Percentiles rank a stretch among this genome's conserved stretches.
phyloP scores from a whole-genome alignment of 305 asterid genomes.

The Fraxinus greggii region DNA sequence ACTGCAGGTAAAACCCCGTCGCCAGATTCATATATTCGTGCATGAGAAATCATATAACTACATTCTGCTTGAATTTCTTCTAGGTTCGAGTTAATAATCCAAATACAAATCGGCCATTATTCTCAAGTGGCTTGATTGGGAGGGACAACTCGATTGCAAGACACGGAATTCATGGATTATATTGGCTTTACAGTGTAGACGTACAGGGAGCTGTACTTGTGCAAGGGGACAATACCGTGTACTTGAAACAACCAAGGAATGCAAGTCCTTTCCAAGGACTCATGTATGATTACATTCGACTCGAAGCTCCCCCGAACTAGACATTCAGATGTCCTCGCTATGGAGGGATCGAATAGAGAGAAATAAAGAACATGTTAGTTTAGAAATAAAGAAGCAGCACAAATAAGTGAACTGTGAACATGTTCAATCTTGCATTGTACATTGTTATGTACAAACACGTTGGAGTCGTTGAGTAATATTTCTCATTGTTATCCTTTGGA shows the following conservation, averaged over 20 bases:
- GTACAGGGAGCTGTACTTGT: conserved; percentile 47
- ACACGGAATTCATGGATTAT: conserved; percentile 89
- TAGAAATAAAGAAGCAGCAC: not conserved
- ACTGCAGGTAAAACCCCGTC: conserved; percentile 58
- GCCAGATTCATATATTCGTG: not conserved
- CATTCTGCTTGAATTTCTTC: conserved; percentile 11
- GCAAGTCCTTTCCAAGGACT: conserved; percentile 40
- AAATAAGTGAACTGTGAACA: not conserved
- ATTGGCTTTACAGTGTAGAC: conserved; percentile 73
- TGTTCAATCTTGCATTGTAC: not conserved
- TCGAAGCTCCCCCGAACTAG: conserved; percentile 39
- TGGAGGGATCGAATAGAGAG: not conserved
- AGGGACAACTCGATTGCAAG: conserved; percentile 94
- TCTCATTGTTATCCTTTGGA: not conserved
- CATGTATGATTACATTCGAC: conserved; percentile 47
- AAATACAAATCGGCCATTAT: conserved; percentile 53
- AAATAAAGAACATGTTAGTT: not conserved
- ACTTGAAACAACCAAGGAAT: conserved; percentile 41
- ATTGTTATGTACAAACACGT: not conserved
- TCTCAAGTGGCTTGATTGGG: conserved; percentile 81
- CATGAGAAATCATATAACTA: not conserved
- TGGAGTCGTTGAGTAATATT: not conserved
- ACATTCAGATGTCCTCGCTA: not conserved
- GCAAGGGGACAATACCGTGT: conserved; percentile 57
- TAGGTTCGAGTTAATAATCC: conserved; percentile 85